These are phyloP conservation scores for Limnomonas spitsbergensis DNA, from an alignment of 139 green algal species.

Conservation along the genomic window DNA sequence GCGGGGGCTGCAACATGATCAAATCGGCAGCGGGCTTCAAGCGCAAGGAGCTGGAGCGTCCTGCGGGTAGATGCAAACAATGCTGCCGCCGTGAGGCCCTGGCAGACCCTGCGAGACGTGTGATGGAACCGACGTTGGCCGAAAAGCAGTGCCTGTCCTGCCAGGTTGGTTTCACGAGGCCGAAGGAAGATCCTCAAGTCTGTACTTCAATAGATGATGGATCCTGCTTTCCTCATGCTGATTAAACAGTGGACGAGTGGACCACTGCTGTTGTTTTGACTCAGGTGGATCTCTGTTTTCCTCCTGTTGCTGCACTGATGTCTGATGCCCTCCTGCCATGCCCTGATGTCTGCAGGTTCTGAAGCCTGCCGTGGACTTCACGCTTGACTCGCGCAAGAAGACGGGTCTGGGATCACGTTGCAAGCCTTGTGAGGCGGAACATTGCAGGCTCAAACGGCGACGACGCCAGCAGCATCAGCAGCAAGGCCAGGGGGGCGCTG, in stretches of 20 bases:
- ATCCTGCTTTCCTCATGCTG: neutral
- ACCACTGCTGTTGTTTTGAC: neutral
- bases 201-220: too few relatives aligned
- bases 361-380: conserved; percentile 9
- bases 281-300: neutral
- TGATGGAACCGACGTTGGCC: neutral
- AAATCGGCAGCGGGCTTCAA: neutral
- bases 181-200: too few relatives aligned
- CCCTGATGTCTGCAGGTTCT: neutral
- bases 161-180: neutral
- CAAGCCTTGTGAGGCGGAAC: neutral
- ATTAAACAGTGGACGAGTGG: neutral
- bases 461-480: neutral
- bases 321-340: neutral
- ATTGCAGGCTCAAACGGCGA: conserved; percentile 1
- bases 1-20: neutral
- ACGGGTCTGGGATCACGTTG: conserved; percentile 2
- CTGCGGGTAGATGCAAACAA: neutral
- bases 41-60: neutral
- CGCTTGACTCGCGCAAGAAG: conserved; percentile 11
- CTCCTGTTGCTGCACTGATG: neutral
- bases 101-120: neutral
- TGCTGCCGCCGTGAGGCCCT: neutral
- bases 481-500: too few relatives aligned
- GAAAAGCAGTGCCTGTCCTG: conserved; percentile 3